Base-by-base conservation (phyloP, 1,139 yeast genomes). In the Groenewaldozyma sp. region DNA sequence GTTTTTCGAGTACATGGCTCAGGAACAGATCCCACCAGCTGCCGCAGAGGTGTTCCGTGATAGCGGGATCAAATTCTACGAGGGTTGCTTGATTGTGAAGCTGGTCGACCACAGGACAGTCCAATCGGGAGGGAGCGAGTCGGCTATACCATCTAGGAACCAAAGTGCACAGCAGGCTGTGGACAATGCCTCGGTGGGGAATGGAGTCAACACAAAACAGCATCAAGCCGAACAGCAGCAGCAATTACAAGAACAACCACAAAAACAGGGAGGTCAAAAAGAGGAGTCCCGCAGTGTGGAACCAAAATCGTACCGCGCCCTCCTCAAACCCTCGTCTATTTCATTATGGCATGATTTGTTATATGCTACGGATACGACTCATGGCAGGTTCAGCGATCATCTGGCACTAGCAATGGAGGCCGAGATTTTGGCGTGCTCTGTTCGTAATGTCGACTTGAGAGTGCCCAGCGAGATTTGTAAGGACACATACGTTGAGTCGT, bases 41-140 rank as follows among this genome's bases (percentile, higher is more conserved):
- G 78, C 91, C 58, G 77, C 88, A 51, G 97, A 88, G 60, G 82
- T 88, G 16, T 70, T 88, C 42, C 77, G 84, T 52, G 97, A 88
- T 57, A 83, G 91, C 35, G 80, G 88, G 13, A 74, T 88, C 24
- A 74, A 76, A 44, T 73, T 84, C 39, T 88, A 84, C 57, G 96
- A 88, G 58, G 96, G 97, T 0, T 84, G 94, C 55, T 66, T 88
- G 32, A 83, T 91, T 16, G 61, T 91, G 38, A 86, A 84, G 53
- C 81, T 91, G 14, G 75, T 74, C 48, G 98, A 91, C 58, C 95
- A 87, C 58, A 63, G 80, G 10, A 61, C 62, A 42, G 45, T 47
- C 22, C 24, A 31, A 6, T 34, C 36, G 9, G 32, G 22, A 16
- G 27, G 28, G n/a, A 26, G 33, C 13, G 3, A 29, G 17, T 26